These are phyloP conservation scores for Stephanodiscus minutulus DNA, from an alignment of 108 stramenopile genomes.

Conservation along the genomic window DNA sequence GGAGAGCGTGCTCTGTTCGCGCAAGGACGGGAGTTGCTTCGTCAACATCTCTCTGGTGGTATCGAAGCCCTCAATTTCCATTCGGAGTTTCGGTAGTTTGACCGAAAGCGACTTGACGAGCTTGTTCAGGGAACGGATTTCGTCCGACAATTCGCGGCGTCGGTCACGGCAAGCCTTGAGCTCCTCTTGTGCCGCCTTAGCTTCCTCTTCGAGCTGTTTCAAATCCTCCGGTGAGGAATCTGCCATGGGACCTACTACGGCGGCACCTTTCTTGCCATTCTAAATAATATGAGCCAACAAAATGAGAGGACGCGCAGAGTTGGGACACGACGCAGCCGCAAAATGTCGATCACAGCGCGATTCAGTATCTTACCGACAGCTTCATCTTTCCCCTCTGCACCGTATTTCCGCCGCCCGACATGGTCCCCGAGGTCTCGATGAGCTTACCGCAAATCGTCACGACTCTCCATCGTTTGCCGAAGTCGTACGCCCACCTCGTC, in stretches of 20 bases:
- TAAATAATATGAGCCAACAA: constrained; percentile 20
- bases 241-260: constrained; percentile 17
- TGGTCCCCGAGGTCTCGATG: constrained; percentile 97
- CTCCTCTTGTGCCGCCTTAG: constrained; percentile 47
- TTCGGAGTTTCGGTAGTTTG: constrained; percentile 74
- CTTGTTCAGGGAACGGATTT: constrained; percentile 67
- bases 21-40: constrained; percentile 76
- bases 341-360: background rate
- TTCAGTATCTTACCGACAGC: constrained; percentile 60
- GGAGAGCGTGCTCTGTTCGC: constrained; percentile 67
- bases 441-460: constrained; percentile 94
- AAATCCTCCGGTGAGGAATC: constrained; percentile 54
- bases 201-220: constrained; percentile 62
- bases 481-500: constrained; percentile 92
- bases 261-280: constrained; percentile 56
- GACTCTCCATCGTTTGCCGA: constrained; percentile 88
- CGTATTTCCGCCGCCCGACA: constrained; percentile 96
- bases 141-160: constrained; percentile 64
- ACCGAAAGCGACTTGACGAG: constrained; percentile 67
- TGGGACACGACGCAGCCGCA: background rate
- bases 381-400: constrained; percentile 87
- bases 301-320: background rate
- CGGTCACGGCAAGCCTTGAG: constrained; percentile 62
- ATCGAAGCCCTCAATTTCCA: constrained; percentile 85
- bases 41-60: constrained; percentile 83